A percentile compares a stretch with the other conserved stretches of the same genome.
Conservation (phyloP, 345 rosid genomes). For the Dipteronia sinensis region DNA sequence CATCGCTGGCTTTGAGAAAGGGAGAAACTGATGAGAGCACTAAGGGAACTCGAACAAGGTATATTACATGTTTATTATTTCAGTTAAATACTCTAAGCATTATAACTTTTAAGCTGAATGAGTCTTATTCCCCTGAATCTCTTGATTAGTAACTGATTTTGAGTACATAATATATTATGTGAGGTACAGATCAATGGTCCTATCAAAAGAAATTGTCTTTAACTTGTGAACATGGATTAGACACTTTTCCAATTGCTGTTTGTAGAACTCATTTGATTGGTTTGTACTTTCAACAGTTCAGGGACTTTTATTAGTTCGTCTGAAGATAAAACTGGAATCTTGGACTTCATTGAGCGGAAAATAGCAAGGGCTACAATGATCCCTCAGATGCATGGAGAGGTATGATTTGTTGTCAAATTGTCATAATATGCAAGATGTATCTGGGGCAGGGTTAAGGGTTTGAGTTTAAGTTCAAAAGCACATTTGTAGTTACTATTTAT, state of each 20-base stretch:
- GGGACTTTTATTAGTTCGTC: slow-evolving; percentile 74
- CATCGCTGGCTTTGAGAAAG: slow-evolving; percentile 62
- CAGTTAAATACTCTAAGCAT: background rate
- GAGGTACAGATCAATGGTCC: background rate
- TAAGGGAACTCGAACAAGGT: slow-evolving; percentile 78
- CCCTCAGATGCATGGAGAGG: slow-evolving; percentile 76
- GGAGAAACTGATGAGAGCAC: slow-evolving; percentile 77
- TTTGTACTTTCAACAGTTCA: slow-evolving; percentile 49
- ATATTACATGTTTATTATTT: background rate
- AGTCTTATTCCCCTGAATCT: background rate
- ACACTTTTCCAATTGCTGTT: background rate
- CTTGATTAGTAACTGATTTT: slow-evolving; percentile 1
- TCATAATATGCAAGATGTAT: too few species aligned
- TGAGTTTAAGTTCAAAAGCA: background rate
- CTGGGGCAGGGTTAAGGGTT: background rate
- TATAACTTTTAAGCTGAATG: background rate
- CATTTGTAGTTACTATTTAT: background rate
- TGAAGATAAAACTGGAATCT: slow-evolving; percentile 58
- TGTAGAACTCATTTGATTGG: slow-evolving; percentile 11
- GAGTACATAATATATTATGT: background rate
- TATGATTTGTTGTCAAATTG: slow-evolving; percentile 16
- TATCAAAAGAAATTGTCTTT: slow-evolving; percentile 4
- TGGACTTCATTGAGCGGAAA: slow-evolving; percentile 59
- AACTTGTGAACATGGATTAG: slow-evolving; percentile 14
- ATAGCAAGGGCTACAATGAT: slow-evolving; percentile 76